Evolutionary conservation across 345 rosid genomes (phyloP).

Genomic region (Eucalyptus coolabah): DNA sequence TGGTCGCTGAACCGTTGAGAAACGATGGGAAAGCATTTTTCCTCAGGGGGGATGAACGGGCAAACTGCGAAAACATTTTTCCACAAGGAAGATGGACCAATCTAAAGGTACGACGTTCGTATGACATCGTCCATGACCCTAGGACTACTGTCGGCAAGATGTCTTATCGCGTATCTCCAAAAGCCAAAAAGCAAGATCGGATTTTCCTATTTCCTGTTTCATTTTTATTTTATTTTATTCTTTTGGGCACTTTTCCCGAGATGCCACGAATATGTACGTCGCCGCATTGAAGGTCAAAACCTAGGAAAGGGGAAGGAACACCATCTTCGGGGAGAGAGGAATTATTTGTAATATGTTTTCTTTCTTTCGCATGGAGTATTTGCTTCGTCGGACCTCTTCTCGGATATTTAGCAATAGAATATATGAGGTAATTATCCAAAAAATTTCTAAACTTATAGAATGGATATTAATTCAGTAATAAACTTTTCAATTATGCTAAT

Average conservation of each 20-base stretch:
- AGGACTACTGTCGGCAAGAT: background rate
- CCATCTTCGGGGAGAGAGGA: background rate
- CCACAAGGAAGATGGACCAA: background rate
- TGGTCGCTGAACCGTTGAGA: background rate
- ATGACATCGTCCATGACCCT: rapidly evolving
- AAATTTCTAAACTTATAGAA: rapidly evolving
- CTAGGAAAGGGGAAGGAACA: background rate
- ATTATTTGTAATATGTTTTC: background rate
- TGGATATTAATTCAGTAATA: rapidly evolving
- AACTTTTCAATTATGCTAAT: rapidly evolving
- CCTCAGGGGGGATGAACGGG: background rate
- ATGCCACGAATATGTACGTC: background rate
- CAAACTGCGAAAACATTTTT: background rate
- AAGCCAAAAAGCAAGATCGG: background rate
- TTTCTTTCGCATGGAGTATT: background rate
- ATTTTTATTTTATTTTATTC: background rate
- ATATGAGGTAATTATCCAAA: background rate
- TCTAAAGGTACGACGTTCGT: background rate
- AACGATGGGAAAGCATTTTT: background rate
- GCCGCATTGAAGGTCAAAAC: background rate
- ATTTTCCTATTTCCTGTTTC: background rate
- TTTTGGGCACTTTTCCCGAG: background rate
- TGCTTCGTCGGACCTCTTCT: background rate
- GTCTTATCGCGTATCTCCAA: background rate
- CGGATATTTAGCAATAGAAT: background rate